Evolutionary conservation across 2,329 filamentous ascomycete genomes (phyloP).

Genomic region (Colletotrichum abscissum): DNA sequence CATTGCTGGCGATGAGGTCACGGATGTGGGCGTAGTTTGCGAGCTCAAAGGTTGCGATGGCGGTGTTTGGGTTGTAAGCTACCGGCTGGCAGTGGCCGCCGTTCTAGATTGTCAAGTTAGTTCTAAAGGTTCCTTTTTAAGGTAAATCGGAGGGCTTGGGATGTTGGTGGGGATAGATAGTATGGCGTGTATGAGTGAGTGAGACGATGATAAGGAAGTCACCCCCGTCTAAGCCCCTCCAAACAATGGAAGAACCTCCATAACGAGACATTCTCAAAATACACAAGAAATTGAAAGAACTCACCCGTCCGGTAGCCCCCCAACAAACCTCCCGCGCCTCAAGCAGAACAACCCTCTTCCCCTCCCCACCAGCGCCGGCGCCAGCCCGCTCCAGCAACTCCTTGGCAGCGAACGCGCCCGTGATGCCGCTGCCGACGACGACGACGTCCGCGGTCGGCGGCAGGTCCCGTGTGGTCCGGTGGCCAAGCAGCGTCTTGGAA

Average conservation of each 20-base stretch:
- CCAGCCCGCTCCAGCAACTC: slow-evolving; percentile 62
- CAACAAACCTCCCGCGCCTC: slow-evolving; percentile 85
- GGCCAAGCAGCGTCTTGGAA: slow-evolving; percentile 71
- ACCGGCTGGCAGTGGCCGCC: slow-evolving; percentile 81
- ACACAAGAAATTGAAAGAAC: slow-evolving; percentile 43
- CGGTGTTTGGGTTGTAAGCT: slow-evolving; percentile 69
- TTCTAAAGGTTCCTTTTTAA: not conserved
- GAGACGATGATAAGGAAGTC: too few species aligned
- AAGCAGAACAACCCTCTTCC: slow-evolving; percentile 73
- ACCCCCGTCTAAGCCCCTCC: not conserved
- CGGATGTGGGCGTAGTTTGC: slow-evolving; percentile 72
- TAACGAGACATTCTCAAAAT: not conserved
- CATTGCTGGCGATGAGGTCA: slow-evolving; percentile 64
- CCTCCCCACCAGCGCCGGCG: slow-evolving; percentile 42
- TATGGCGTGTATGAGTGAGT: not conserved
- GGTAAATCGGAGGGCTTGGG: not conserved
- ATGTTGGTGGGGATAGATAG: not conserved
- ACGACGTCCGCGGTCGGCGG: slow-evolving; percentile 75
- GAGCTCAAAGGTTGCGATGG: slow-evolving; percentile 78
- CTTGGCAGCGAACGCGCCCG: slow-evolving; percentile 77
- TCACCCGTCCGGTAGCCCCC: slow-evolving; percentile 84
- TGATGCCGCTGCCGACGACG: slow-evolving; percentile 81
- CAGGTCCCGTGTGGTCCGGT: slow-evolving; percentile 73
- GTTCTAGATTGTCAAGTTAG: slow-evolving; percentile 58
- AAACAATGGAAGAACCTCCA: not conserved